Percentiles rank a stretch among this genome's conserved stretches.
Conservation (phyloP, 495 filamentous ascomycete genomes). For the Penicillium silybi region DNA sequence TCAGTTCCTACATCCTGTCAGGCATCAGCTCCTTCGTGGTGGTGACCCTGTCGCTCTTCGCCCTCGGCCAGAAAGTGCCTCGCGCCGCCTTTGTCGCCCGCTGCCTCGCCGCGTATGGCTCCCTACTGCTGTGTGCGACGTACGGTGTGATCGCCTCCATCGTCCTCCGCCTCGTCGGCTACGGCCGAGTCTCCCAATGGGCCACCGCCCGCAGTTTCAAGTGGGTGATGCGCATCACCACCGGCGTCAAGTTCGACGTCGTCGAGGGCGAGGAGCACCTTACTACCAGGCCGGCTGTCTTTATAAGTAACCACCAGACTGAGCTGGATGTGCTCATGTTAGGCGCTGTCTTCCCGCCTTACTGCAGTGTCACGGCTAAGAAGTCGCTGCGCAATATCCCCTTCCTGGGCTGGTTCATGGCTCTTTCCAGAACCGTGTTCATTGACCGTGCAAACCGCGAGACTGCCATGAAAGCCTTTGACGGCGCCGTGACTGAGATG, state of each 20-base stretch:
- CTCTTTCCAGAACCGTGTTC: slow-evolving; percentile 83
- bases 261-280: slow-evolving; percentile 64
- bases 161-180: slow-evolving; percentile 63
- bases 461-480: slow-evolving; percentile 81
- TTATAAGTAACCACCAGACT: slow-evolving; percentile 90
- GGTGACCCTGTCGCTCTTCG: slow-evolving; percentile 55
- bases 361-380: slow-evolving; percentile 94
- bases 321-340: slow-evolving; percentile 94
- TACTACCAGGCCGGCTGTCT: slow-evolving; percentile 74
- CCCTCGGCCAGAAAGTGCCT: slow-evolving; percentile 50
- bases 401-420: slow-evolving; percentile 96
- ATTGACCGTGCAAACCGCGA: slow-evolving; percentile 83
- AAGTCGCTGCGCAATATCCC: slow-evolving; percentile 74
- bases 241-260: slow-evolving; percentile 76
- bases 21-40: slow-evolving; percentile 52
- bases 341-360: slow-evolving; percentile 79
- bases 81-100: slow-evolving; percentile 67
- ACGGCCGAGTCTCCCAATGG: slow-evolving; percentile 79
- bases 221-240: slow-evolving; percentile 67
- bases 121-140: slow-evolving; percentile 57
- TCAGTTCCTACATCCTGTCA: slow-evolving; percentile 45
- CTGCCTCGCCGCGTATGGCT: slow-evolving; percentile 64
- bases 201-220: slow-evolving; percentile 77
- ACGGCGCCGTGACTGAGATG: slow-evolving; percentile 77
- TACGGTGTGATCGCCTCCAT: slow-evolving; percentile 80